phyloP scores from a whole-genome alignment of 2,329 filamentous ascomycete genomes.

The Beauveria australis region DNA sequence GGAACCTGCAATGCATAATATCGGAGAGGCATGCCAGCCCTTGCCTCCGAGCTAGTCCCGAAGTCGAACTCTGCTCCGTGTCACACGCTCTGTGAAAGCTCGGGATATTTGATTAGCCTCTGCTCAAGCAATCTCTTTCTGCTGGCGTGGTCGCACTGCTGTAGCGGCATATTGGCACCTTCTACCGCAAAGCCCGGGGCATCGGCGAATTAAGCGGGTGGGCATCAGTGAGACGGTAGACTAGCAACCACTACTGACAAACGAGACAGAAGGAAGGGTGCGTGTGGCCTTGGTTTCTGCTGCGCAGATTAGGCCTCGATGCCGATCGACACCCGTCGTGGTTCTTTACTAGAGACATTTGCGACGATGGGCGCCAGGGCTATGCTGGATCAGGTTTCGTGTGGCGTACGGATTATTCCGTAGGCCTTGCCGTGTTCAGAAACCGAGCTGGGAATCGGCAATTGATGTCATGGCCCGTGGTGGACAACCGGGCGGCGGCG shows the following conservation, averaged over 20 bases:
- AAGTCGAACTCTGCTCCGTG: slow-evolving; percentile 1
- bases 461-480: background rate
- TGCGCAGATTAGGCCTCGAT: background rate
- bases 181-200: background rate
- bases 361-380: background rate
- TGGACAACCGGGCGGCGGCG: background rate
- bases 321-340: background rate
- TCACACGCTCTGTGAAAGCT: background rate
- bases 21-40: slow-evolving; percentile 2
- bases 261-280: background rate
- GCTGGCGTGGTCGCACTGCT: background rate
- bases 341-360: background rate
- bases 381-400: background rate
- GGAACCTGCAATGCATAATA: slow-evolving; percentile 3
- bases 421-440: background rate
- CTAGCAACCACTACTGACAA: background rate
- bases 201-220: background rate
- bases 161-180: background rate
- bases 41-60: slow-evolving; percentile 1
- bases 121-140: background rate
- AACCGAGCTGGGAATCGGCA: background rate
- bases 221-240: background rate
- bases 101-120: background rate
- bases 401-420: too few relatives aligned
- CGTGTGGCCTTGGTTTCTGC: background rate